Evolutionary conservation across 306 rosid species (phyloP).

Genomic region (Pueraria montana): DNA sequence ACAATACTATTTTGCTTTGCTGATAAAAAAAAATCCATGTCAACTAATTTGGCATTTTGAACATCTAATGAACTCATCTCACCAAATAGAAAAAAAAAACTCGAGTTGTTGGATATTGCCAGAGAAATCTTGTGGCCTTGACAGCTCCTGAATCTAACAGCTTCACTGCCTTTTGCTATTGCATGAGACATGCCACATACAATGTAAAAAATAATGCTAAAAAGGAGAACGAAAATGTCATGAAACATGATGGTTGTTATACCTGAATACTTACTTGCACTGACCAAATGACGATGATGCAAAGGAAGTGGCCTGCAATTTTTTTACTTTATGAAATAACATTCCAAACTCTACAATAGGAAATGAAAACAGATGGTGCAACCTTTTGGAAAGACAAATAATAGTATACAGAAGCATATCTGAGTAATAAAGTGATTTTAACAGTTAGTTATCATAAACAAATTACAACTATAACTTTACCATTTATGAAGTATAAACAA

Average conservation of each 20-base stretch:
- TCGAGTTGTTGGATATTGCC: slow-evolving; percentile 97
- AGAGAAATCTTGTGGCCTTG: slow-evolving; percentile 96
- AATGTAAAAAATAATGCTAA: slow-evolving; percentile 35
- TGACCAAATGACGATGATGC: slow-evolving; percentile 92
- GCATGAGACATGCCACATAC: slow-evolving; percentile 52
- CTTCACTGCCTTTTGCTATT: slow-evolving; percentile 95
- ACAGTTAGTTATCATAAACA: slow-evolving; percentile 26
- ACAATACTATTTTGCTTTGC: no score
- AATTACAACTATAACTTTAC: slow-evolving; percentile 10
- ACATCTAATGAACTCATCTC: slow-evolving; percentile 43
- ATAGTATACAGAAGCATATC: not conserved
- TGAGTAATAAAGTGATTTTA: slow-evolving; percentile 9
- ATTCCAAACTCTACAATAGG: slow-evolving; percentile 29
- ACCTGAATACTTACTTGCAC: slow-evolving; percentile 95
- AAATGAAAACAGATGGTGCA: slow-evolving; percentile 31
- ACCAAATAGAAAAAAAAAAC: slow-evolving; percentile 90
- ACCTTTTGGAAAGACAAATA: slow-evolving; percentile 12
- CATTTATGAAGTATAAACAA: slow-evolving; percentile 22
- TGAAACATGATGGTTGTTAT: slow-evolving; percentile 30
- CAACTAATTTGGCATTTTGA: slow-evolving; percentile 1
- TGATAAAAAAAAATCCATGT: no score
- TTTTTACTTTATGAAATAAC: slow-evolving; percentile 44
- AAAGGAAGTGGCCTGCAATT: slow-evolving; percentile 89
- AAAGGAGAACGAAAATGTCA: slow-evolving; percentile 19
- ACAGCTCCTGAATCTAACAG: slow-evolving; percentile 93